A percentile compares a stretch with the other conserved stretches of the same genome.
These are phyloP conservation scores for Penstemon eatonii DNA, from an alignment of 257 asterid species.

Conservation along the genomic window DNA sequence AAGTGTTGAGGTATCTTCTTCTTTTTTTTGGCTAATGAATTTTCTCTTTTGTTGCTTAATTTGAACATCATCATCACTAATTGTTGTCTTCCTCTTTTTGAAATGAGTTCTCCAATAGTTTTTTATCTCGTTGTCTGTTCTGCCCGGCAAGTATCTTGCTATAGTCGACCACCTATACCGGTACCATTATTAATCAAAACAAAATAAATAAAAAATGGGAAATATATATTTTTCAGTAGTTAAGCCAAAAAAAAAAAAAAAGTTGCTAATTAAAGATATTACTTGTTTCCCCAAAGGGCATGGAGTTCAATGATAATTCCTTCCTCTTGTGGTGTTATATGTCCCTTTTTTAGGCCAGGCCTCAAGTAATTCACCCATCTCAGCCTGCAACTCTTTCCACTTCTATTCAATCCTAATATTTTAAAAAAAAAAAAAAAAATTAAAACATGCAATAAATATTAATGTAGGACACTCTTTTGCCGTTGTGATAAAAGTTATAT, in stretches of 20 bases:
- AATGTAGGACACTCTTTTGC: no score
- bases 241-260: no score
- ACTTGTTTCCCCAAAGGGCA: constrained; percentile 65
- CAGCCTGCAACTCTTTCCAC: constrained; percentile 58
- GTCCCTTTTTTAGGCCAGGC: constrained; percentile 59
- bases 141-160: no score
- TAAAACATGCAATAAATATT: background rate
- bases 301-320: constrained; percentile 56
- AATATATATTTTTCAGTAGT: background rate
- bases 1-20: no score
- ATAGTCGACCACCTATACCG: no score
- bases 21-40: no score
- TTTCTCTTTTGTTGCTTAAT: no score
- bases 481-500: background rate
- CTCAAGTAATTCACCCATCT: constrained; percentile 66
- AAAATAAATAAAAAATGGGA: background rate
- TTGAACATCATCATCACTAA: no score
- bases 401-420: constrained; percentile 49
- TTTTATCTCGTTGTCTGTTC: no score
- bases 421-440: background rate
- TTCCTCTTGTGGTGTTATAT: constrained; percentile 52
- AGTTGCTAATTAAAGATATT: background rate
- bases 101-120: no score
- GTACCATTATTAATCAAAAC: background rate
- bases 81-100: no score